Percentiles rank a stretch among this genome's conserved stretches.
These are phyloP conservation scores for Eucommia ulmoides DNA, from an alignment of 257 asterid species.

Conservation along the genomic window DNA sequence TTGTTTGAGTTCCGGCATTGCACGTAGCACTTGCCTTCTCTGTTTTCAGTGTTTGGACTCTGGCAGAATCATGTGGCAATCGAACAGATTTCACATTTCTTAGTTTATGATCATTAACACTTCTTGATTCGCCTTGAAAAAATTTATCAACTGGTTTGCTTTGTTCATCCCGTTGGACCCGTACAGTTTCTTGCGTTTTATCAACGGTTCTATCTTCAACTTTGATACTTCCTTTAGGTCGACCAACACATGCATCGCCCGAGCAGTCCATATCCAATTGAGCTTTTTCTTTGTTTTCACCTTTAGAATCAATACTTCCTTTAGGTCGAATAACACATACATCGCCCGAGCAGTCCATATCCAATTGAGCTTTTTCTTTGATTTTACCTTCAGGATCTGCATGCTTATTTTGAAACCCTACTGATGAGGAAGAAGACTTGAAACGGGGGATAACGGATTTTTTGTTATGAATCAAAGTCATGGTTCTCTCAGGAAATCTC, in stretches of 20 bases:
- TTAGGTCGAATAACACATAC: no score
- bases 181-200: no score
- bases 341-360: no score
- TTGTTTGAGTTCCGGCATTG: slow-evolving; percentile 12
- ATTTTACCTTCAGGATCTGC: slow-evolving; percentile 13
- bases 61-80: slow-evolving; percentile 17
- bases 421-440: slow-evolving; percentile 40
- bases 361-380: slow-evolving; percentile 9
- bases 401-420: slow-evolving; percentile 22
- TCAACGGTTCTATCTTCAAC: slow-evolving; percentile 13
- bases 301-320: no score
- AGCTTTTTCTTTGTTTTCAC: slow-evolving; percentile 7
- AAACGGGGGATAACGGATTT: slow-evolving; percentile 23
- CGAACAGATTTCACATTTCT: slow-evolving; percentile 47
- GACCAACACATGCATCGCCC: no score
- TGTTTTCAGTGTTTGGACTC: no score
- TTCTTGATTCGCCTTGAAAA: slow-evolving; percentile 19
- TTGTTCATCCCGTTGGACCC: no score
- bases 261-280: no score
- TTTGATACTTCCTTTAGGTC: slow-evolving; percentile 9
- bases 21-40: no score
- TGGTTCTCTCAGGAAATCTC: slow-evolving; percentile 47
- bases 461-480: slow-evolving; percentile 41
- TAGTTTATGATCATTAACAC: slow-evolving; percentile 28
- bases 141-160: slow-evolving; percentile 13